These are phyloP conservation scores for Neobulgaria alba DNA, from an alignment of 2,329 filamentous ascomycete genomes.

Conservation along the genomic window DNA sequence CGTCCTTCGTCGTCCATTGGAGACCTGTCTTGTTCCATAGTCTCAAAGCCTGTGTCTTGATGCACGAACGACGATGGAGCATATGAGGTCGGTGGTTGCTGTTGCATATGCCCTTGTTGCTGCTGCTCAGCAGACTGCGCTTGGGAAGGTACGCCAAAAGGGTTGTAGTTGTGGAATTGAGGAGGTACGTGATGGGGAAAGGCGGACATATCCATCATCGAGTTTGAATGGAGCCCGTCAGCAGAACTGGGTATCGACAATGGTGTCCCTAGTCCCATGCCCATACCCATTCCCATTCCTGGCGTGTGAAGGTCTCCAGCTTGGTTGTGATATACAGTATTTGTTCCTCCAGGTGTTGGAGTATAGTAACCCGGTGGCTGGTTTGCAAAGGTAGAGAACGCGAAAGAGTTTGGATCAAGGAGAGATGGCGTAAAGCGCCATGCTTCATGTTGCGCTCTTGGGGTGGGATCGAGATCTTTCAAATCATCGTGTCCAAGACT, in stretches of 20 bases:
- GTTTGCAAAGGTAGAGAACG: constrained; percentile 71
- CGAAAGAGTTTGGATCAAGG: constrained; percentile 76
- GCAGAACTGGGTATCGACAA: constrained; percentile 68
- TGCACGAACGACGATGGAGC: constrained; percentile 75
- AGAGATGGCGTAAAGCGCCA: constrained; percentile 86
- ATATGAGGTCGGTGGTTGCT: constrained; percentile 43
- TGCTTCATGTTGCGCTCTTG: constrained; percentile 67
- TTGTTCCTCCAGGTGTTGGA: constrained; percentile 73
- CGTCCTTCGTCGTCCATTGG: constrained; percentile 52
- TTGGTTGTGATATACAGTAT: constrained; percentile 72
- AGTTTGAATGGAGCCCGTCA: constrained; percentile 50
- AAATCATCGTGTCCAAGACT: constrained; percentile 30
- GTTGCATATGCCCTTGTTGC: constrained; percentile 39
- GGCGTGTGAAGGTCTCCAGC: constrained; percentile 85
- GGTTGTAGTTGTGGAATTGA: constrained; percentile 59
- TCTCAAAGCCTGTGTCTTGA: constrained; percentile 71
- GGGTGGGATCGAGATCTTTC: constrained; percentile 77
- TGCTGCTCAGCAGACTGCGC: constrained; percentile 31
- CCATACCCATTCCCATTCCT: constrained; percentile 59
- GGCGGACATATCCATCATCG: constrained; percentile 55
- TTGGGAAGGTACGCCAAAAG: constrained; percentile 55
- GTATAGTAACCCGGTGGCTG: constrained; percentile 81
- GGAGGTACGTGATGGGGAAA: constrained; percentile 49
- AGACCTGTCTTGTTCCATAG: constrained; percentile 66
- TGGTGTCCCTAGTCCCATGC: constrained; percentile 46